These are phyloP conservation scores for Neurospora tetrasperma DNA, from an alignment of 495 filamentous ascomycete genomes.

Conservation along the genomic window DNA sequence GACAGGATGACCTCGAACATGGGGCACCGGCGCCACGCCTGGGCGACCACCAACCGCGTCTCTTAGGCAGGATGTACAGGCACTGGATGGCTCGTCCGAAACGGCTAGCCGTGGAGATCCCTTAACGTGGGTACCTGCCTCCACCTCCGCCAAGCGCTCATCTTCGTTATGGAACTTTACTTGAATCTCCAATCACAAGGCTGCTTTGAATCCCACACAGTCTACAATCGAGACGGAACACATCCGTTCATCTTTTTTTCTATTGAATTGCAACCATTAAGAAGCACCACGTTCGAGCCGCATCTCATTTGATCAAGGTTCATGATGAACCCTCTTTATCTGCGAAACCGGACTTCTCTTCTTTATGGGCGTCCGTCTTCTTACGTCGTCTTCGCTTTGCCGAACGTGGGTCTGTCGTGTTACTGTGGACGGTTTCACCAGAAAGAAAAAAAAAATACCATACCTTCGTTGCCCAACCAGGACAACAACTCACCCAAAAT, in stretches of 20 bases:
- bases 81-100: not conserved
- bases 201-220: not conserved
- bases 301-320: not conserved
- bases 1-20: not conserved
- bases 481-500: not conserved
- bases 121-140: not conserved
- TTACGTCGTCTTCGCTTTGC: not conserved
- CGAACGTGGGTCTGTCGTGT: not conserved
- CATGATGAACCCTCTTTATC: not conserved
- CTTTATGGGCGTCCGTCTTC: not conserved
- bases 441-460: not conserved
- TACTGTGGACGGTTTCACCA: not conserved
- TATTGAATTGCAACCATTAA: not conserved
- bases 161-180: not conserved
- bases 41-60: not conserved
- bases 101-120: not conserved
- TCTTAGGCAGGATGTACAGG: not conserved
- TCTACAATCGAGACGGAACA: too few species aligned
- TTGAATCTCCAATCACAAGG: not conserved
- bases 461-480: not conserved
- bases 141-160: not conserved
- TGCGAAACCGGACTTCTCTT: not conserved
- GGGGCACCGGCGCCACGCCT: too few species aligned
- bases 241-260: not conserved
- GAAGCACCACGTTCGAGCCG: not conserved